Conservation (phyloP, 2,329 filamentous ascomycete genomes). For the Aspergillus pseudotamarii region DNA sequence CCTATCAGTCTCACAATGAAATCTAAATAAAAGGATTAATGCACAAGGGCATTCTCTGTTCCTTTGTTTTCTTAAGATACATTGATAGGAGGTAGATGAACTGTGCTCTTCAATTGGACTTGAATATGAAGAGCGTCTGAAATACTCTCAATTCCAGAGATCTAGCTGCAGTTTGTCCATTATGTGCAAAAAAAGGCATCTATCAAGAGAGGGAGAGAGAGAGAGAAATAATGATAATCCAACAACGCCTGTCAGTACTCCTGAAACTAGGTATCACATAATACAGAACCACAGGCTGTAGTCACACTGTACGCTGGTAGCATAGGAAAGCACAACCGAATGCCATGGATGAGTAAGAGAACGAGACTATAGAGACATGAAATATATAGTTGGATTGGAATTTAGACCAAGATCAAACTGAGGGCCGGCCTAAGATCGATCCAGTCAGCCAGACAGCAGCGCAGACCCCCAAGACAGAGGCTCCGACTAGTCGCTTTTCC, state of each 20-base stretch:
- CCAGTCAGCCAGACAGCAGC: slow-evolving; percentile 41
- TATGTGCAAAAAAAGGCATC: not conserved
- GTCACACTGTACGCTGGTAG: slow-evolving; percentile 37
- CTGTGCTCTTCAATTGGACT: not conserved
- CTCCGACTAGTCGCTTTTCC: slow-evolving; percentile 54
- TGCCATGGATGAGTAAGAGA: not conserved
- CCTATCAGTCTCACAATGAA: not conserved
- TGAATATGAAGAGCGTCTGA: not conserved
- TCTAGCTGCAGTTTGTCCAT: not conserved
- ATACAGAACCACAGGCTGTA: slow-evolving; percentile 19
- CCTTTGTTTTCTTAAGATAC: not conserved
- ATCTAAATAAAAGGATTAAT: not conserved
- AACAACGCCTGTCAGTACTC: not conserved
- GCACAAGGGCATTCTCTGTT: not conserved
- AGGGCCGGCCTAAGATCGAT: slow-evolving; percentile 34
- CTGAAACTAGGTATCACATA: slow-evolving; percentile 2
- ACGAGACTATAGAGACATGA: not conserved
- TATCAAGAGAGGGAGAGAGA: not conserved
- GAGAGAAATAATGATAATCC: not conserved
- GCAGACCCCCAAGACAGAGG: slow-evolving; percentile 38
- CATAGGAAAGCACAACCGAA: not conserved
- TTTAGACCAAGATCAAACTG: slow-evolving; percentile 13
- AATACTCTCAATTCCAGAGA: not conserved
- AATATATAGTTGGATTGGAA: not conserved
- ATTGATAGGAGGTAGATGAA: not conserved